Base-by-base conservation (phyloP, 2,329 filamentous ascomycete species). In the Purpureocillium lavendulum region DNA sequence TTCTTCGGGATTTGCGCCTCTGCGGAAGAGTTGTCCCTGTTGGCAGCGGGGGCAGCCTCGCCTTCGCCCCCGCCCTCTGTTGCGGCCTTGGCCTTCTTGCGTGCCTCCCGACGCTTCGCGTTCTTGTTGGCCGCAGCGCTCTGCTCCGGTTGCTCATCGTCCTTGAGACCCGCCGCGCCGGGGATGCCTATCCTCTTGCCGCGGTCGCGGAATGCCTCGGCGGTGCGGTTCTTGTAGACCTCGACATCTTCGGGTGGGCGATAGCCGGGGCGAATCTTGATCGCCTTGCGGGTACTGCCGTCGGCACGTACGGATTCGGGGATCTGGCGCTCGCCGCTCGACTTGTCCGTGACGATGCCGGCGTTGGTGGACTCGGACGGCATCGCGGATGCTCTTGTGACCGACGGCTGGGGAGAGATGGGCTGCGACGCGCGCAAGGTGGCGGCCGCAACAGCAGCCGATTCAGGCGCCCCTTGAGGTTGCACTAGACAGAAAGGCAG, bases 171-270 rank as follows among this genome's bases (percentile, higher is more conserved):
- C 35, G 75, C 76, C 2, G 87, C 84, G 17, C 90, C 90, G 4
- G 87, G 86, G 4, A 95, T 75, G 16, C 62, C 62, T 16, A 61
- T 56, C 76, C 83, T 41, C 61, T 58, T 67, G 42, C 76, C 80
- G 45, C 87, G 80, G 50, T 78, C 87, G 56, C 87, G 87, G 67
- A 85, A 95, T 36, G 78, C 80, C 58, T 92, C 84, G 36, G 89
- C 89, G 1, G 82, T 88, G 41, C 86, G 82, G 62, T 94, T 96
- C 68, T 88, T 94, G 75, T 98, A 98, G 34, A 95, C 72, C 57
- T 96, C 88, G 47, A 97, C 83, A 62, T 98, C 92, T 65, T 98
- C 92, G 1, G 89, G 87, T 2, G 92, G 94, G 28, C 82, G 81
- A 64, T 96, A 98, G 39, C 92, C 94, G 0, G 92, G 90, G 24